Conservation (phyloP, 805 yeast species). For the Candida xiaguanensis region DNA sequence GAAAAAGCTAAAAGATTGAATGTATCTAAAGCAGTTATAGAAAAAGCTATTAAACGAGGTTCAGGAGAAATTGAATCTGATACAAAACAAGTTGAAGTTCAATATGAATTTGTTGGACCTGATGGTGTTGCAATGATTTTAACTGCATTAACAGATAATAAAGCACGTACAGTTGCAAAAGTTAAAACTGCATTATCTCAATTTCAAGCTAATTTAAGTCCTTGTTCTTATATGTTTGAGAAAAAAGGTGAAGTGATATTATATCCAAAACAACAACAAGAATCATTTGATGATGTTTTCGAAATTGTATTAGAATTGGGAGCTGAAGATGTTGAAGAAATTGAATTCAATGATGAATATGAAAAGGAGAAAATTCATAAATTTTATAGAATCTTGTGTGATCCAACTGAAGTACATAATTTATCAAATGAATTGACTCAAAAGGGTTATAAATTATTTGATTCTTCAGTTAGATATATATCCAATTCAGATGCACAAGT, state of each 20-base stretch:
- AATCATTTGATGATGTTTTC: conserved; percentile 60
- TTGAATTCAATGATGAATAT: conserved; percentile 40
- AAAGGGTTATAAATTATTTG: conserved; percentile 55
- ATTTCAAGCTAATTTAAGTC: conserved; percentile 66
- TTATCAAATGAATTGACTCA: conserved; percentile 58
- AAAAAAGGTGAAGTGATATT: conserved; percentile 70
- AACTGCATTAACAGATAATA: conserved; percentile 87
- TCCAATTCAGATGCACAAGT: conserved; percentile 61
- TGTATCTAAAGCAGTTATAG: conserved; percentile 81
- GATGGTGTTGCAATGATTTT: conserved; percentile 85
- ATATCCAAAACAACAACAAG: conserved; percentile 26
- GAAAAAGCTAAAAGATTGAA: conserved; percentile 76
- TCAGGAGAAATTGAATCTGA: conserved; percentile 58
- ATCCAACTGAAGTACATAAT: conserved; percentile 56
- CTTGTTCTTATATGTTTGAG: conserved; percentile 75
- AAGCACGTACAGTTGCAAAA: conserved; percentile 71
- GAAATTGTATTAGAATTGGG: conserved; percentile 76
- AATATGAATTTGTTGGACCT: conserved; percentile 90
- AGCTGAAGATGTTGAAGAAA: conserved; percentile 71
- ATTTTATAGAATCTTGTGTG: conserved; percentile 51
- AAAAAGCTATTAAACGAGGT: conserved; percentile 83
- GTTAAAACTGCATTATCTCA: conserved; percentile 75
- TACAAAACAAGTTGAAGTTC: conserved; percentile 46
- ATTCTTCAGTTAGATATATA: conserved; percentile 65
- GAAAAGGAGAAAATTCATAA: conserved; percentile 19